These are phyloP conservation scores for Tulasnella sp. DNA, from an alignment of 768 basidiomycete species.

Conservation along the genomic window DNA sequence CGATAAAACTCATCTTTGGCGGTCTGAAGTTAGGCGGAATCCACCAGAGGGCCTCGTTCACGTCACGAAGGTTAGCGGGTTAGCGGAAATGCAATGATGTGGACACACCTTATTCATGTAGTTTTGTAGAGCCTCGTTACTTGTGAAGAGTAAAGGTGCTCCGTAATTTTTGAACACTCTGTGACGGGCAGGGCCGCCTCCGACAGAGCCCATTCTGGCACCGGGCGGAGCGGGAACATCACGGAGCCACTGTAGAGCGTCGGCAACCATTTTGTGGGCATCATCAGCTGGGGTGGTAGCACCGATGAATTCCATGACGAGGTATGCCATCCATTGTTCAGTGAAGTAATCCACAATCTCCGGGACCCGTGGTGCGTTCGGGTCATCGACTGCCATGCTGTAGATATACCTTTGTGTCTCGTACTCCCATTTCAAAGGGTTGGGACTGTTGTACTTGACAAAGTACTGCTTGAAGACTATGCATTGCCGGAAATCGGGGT, in stretches of 20 bases:
- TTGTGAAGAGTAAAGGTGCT: constrained; percentile 20
- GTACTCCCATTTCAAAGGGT: constrained; percentile 18
- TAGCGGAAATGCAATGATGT: constrained; percentile 11
- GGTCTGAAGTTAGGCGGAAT: constrained; percentile 4
- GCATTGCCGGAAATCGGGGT: neutral
- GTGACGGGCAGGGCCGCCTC: constrained; percentile 21
- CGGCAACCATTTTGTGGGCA: constrained; percentile 19
- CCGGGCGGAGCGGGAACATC: constrained; percentile 22
- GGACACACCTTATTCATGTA: constrained; percentile 20
- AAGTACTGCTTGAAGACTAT: constrained; percentile 19
- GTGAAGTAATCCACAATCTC: constrained; percentile 21
- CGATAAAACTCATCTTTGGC: constrained; percentile 19
- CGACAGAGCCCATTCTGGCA: constrained; percentile 20
- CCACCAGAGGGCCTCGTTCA: constrained; percentile 12
- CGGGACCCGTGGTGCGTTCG: constrained; percentile 23
- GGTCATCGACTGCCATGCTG: constrained; percentile 5
- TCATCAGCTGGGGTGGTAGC: constrained; percentile 14
- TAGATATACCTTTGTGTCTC: constrained; percentile 23
- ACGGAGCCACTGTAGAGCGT: constrained; percentile 24
- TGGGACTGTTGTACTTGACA: constrained; percentile 23
- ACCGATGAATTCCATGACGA: constrained; percentile 26
- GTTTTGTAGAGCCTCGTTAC: constrained; percentile 17
- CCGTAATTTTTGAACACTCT: constrained; percentile 20
- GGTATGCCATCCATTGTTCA: constrained; percentile 19
- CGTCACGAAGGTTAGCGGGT: neutral